Conservation (phyloP, 805 yeast species). For the Lipomyces anomalus region DNA sequence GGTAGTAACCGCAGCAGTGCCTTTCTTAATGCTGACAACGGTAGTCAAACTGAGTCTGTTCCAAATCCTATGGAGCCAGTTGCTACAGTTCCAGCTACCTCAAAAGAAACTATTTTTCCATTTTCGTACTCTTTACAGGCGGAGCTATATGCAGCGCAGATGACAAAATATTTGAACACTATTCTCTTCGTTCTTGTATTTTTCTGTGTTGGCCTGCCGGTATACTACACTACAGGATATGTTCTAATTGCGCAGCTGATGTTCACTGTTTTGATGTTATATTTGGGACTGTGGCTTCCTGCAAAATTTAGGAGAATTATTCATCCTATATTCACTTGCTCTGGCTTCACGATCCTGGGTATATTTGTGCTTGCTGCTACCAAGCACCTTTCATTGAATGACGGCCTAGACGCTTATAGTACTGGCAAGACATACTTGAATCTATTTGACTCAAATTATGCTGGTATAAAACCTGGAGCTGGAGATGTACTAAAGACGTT, state of each 20-base stretch:
- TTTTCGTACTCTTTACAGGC: slow-evolving; percentile 21
- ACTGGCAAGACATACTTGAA: slow-evolving; percentile 64
- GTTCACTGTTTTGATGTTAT: slow-evolving; percentile 53
- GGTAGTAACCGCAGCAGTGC: too few relatives aligned
- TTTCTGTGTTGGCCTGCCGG: slow-evolving; percentile 52
- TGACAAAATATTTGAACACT: slow-evolving; percentile 22
- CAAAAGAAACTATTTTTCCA: neutral
- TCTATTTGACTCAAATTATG: slow-evolving; percentile 36
- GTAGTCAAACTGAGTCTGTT: too few relatives aligned
- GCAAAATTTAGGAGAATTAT: slow-evolving; percentile 46
- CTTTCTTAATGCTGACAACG: too few relatives aligned
- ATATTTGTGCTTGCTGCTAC: slow-evolving; percentile 58
- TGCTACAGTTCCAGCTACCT: neutral
- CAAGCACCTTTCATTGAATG: slow-evolving; percentile 36
- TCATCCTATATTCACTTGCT: slow-evolving; percentile 68
- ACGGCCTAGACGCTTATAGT: slow-evolving; percentile 52
- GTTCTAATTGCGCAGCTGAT: slow-evolving; percentile 59
- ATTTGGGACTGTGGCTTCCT: slow-evolving; percentile 44
- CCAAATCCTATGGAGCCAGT: too few relatives aligned
- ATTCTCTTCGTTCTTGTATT: slow-evolving; percentile 30
- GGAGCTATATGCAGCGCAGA: slow-evolving; percentile 17
- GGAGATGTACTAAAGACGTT: slow-evolving; percentile 68
- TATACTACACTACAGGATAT: slow-evolving; percentile 53
- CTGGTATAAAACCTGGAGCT: slow-evolving; percentile 61
- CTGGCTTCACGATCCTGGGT: slow-evolving; percentile 56